Base-by-base conservation (phyloP, 192 early-diverging fungal genomes). In the Coemansia sp. region DNA sequence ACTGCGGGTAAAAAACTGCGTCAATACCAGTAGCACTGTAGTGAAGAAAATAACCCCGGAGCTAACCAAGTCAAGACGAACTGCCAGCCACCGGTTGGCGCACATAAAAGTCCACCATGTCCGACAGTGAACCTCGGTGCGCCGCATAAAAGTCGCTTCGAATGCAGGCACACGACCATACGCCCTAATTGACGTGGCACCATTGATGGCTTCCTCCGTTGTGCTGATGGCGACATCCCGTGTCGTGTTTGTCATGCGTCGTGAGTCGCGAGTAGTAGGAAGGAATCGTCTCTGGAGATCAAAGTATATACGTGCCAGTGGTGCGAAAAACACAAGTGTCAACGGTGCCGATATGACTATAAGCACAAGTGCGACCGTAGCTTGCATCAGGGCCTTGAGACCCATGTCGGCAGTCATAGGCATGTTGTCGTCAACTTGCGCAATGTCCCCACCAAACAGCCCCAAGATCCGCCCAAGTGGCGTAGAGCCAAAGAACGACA, bases 111-210 rank as follows among this genome's bases (percentile, higher is more conserved):
- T 73, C 59, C 86, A 93, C 63, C 87, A 91, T 4, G 93, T 85
- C 21, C 72, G 67, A 37, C 89, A 91, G 74, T 90, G 89, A 12
- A 63, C 60, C 59, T 94, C 87, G 3, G 90, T 81, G 42, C 70
- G 62, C 21, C 54, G 43, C 37, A 84, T 83, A 61, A 87, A 92
- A 4, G 63, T 63, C 4, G 54, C 58, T 7, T 87, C 77, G 58
- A 95, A 97, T 14, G 88, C 85, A 0, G 72, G 29, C 54, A 93
- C 84, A 33, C 84, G 89, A 19, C 83, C 58, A 65, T 91, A 97
- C 0, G 93, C 92, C 29, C 93, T 81, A 61, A 97, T 95, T 0
- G 90, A 92, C 0, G 88, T 68, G 12, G 91, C 53, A 0, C 94
- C 94, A 15, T 70, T 83, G 27, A 93, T 62, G 0, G 87, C 84